Base-by-base conservation (phyloP, 768 basidiomycete species). In the Phanerochaete sordida region DNA sequence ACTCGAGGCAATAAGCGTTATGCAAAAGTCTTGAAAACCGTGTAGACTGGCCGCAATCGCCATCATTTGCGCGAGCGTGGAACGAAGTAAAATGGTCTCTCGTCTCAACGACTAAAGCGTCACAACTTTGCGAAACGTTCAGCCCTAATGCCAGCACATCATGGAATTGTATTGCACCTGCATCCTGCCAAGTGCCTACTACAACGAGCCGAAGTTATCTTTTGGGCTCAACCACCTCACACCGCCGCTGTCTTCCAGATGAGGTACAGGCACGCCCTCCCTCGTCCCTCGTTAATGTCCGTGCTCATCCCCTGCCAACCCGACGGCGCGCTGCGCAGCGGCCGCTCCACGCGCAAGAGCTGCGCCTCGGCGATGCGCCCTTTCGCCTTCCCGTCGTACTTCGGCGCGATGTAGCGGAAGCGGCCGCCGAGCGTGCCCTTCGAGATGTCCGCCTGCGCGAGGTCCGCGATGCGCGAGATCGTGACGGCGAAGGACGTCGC, bases 241-340 rank as follows among this genome's bases (percentile, higher is more conserved):
- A 19, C 39, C 39, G 39, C 7, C 11, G 49, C 49, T 27, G n/a
- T 47, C 56, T 57, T 57, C 56, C 56, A 57, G 28, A 57, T 48
- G 43, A 57, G 23, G 26, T 57, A 57, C n/a, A 57, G 23, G 13
- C 30, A 31, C 4, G 56, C 15, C 44, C 56, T 57, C 13, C 31
- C 44, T 33, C 56, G 28, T 4, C 45, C 45, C 23, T 44, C 43
- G 30, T 57, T 57, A n/a, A 57, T 33, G 45, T 57, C 46, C 28
- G 26, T 57, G 6, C 43, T 47, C n/a, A 57, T 46, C 4, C 56
- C 56, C n/a, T 46, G 24, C 56, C 56, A 57, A 11, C 56, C 56
- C 3, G 16, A n/a, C 30, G 56, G 56, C 13, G 45, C 15, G 11
- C 9, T 24, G 16, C 45, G 19, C 26, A 57, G 21, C 13, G 28